A percentile compares a stretch with the other conserved stretches of the same genome.
These are phyloP conservation scores for Capronia epimyces DNA, from an alignment of 2,329 filamentous ascomycete species.

Conservation along the genomic window DNA sequence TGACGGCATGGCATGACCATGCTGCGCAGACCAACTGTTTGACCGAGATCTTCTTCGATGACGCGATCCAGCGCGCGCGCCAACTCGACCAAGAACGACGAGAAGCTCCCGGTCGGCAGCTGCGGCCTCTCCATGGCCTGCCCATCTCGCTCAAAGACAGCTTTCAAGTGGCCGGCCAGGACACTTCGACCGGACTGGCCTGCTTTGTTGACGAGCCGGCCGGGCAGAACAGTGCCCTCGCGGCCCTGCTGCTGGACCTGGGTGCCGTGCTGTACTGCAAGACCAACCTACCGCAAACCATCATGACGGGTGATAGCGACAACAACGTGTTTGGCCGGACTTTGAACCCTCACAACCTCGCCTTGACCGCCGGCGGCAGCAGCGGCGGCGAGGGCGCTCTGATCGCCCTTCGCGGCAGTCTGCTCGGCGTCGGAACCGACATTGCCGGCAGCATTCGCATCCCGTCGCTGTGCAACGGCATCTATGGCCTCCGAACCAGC, in stretches of 20 bases:
- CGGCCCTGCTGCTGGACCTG: constrained; percentile 29
- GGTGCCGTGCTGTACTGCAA: constrained; percentile 51
- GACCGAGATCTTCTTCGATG: constrained; percentile 39
- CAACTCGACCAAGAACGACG: constrained; percentile 50
- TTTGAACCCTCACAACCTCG: constrained; percentile 58
- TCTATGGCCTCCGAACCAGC: constrained; percentile 48
- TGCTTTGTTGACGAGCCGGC: constrained; percentile 25
- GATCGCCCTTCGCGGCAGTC: constrained; percentile 52
- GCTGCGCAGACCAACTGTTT: constrained; percentile 4
- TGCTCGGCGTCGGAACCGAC: constrained; percentile 59
- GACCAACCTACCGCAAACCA: constrained; percentile 48
- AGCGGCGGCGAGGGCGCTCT: constrained; percentile 60
- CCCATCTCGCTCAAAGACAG: constrained; percentile 27
- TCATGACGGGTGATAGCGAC: constrained; percentile 44
- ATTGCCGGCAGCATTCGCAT: constrained; percentile 45
- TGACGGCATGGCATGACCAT: not conserved
- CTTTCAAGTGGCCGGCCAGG: constrained; percentile 30
- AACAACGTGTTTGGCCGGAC: constrained; percentile 56
- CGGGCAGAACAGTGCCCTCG: constrained; percentile 25
- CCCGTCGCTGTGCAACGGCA: constrained; percentile 46
- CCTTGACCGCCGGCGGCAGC: constrained; percentile 57
- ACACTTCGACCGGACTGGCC: constrained; percentile 32
- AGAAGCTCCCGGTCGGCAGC: constrained; percentile 42
- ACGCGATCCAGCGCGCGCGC: constrained; percentile 48
- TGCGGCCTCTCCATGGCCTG: constrained; percentile 13